Evolutionary conservation across 352 stramenopile genomes (phyloP), one percentile per base, ranked within the genome.

Genomic region (Pythium scleroteichum): DNA sequence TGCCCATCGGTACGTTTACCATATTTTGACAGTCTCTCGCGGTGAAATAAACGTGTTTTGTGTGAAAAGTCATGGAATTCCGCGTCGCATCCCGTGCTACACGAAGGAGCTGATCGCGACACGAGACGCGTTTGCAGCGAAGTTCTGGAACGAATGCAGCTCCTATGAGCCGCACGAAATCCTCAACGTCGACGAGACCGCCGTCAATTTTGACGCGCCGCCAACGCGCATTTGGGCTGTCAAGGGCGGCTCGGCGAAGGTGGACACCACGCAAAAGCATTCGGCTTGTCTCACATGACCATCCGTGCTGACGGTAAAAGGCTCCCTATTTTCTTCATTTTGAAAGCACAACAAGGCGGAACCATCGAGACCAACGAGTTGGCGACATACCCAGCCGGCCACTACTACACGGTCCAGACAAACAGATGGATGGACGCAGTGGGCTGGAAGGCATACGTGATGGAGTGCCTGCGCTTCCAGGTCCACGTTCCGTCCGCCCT

Each of bases 401-500:
- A 71, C 19, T 42, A 4, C 16, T 71, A 68, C 32, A 32, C 48
- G 0, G 62, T 74, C 0, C 67, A 71, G 33, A 8, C 62, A 45
- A 71, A 74, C 46, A 57, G 32, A 2, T 71, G 62, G 57, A 68
- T 71, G 62, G 67, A 68, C 33, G 29, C n/a, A 3, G 2, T 4
- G 0, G 53, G 58, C 22, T 68, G 67, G 56, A 10, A 10, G 2
- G 8, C 23, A 3, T 71, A 67, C 50, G 46, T 66, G 4, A 23
- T 22, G 8, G 16, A 59, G 14, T 59, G 29, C 16, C 53, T 68
- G 0, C 17, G 22, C 14, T 40, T 32, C 20, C n/a, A 62, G 8
- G 26, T 74, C 22, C 9, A 55, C 0, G 45, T 7, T 0, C 48
- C 57, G 1, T 48, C 23, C 10, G 40, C 71, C 6, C n/a, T 74